A percentile compares a stretch with the other conserved stretches of the same genome.
Conservation (phyloP, 108 stramenopile genomes). For the Skeletonema marinoi region DNA sequence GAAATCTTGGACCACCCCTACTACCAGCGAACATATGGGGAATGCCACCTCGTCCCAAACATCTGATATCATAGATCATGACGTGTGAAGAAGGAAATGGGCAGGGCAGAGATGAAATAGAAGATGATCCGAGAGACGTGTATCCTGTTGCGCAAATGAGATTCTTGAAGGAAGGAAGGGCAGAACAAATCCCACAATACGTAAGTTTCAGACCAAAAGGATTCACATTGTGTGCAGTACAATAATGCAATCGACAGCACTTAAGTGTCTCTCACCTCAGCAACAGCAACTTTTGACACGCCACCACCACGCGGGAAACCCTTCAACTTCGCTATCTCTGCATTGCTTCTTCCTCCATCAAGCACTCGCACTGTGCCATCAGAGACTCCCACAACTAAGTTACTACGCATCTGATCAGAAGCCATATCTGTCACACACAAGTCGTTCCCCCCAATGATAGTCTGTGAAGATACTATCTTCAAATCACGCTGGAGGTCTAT, state of each 20-base stretch:
- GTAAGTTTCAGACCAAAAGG: not conserved
- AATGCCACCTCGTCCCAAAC: conserved; percentile 78
- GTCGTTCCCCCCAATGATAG: conserved; percentile 37
- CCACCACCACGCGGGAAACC: conserved; percentile 61
- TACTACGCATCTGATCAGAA: conserved; percentile 51
- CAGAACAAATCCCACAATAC: not conserved
- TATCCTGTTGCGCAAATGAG: conserved; percentile 78
- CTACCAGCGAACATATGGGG: conserved; percentile 66
- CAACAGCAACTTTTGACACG: conserved; percentile 65
- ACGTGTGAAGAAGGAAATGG: conserved; percentile 76
- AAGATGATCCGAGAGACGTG: conserved; percentile 34
- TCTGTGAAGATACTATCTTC: conserved; percentile 67
- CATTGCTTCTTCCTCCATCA: conserved; percentile 62
- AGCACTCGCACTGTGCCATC: conserved; percentile 82
- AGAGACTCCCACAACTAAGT: conserved; percentile 74
- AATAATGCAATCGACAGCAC: conserved; percentile 5
- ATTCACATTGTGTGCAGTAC: not conserved
- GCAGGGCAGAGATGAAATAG: conserved; percentile 52
- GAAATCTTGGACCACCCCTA: conserved; percentile 63
- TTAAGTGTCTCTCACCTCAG: conserved; percentile 44
- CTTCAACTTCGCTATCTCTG: conserved; percentile 64
- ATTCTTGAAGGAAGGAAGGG: conserved; percentile 17
- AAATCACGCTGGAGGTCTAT: conserved; percentile 74
- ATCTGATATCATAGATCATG: conserved; percentile 77
- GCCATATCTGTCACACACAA: conserved; percentile 65